Evolutionary conservation across 768 basidiomycete species (phyloP), one percentile per base, ranked within the genome.

Genomic region (Serendipita sp.): DNA sequence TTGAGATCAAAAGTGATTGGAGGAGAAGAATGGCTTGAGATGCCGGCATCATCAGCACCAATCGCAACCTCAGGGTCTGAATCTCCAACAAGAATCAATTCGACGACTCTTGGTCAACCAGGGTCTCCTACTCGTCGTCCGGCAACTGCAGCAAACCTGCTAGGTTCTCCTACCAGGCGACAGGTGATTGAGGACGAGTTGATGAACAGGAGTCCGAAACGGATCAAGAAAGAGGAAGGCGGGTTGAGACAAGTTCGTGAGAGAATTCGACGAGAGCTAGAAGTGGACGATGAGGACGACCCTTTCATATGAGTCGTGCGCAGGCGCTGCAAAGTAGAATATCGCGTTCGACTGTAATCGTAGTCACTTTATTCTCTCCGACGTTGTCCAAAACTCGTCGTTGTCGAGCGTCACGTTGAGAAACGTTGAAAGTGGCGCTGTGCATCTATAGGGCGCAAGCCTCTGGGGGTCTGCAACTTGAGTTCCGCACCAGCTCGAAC

Each of bases 191-290:
- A 79, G 23, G 74, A 79, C 65, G 83, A 83, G 71, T 69, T 89
- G 18, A 72, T 83, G 15, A 82, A 77, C 31, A 78, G 88, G 53
- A 91, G 88, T 72, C 89, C 89, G 4, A 81, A 80, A 64, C 76
- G 81, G 66, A 83, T 91, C 40, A 86, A 83, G 70, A 78, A 77
- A 31, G 87, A 89, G 69, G 79, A 75, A 3, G 86, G 88, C 36
- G 87, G 88, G 0, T 76, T 91, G 68, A 79, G 89, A 44, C 81
- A 87, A 71, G 88, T 91, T 36, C 76, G 88, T 64, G 89, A 91
- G 73, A 84, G 88, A 69, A 87, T 91, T 70, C 79, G 87, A 69
- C 77, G 79, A 67, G 89, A 91, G 75, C 74, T 91, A 69, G 88
- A 90, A 60, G 55, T 60, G 16, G 18, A 60, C 48, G 48, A 52